phyloP scores from a whole-genome alignment of 2,329 filamentous ascomycete genomes.

The Fusarium lyarnte region DNA sequence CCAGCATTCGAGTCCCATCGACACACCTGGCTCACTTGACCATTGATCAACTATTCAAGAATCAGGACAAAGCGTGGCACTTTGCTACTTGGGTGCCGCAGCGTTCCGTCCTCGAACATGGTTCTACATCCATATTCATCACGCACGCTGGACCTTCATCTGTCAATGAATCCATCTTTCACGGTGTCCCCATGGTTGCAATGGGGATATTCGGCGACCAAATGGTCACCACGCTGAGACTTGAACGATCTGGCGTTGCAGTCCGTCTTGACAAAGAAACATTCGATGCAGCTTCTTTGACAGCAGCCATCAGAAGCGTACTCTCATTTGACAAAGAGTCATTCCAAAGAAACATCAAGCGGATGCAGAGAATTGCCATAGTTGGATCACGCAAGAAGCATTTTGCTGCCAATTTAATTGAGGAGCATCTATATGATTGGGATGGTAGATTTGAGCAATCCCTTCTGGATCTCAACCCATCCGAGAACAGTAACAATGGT shows the following conservation, averaged over 20 bases:
- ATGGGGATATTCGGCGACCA: conserved; percentile 4
- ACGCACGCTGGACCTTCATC: not conserved
- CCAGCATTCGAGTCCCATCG: not conserved
- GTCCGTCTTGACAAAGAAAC: not conserved
- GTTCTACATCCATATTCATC: not conserved
- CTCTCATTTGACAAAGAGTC: not conserved
- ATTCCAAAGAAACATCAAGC: not conserved
- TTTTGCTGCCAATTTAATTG: not conserved
- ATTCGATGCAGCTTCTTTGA: not conserved
- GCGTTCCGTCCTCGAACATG: not conserved
- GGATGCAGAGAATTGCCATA: not conserved
- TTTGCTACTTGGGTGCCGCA: not conserved
- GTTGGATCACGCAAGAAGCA: not conserved
- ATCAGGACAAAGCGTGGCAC: not conserved
- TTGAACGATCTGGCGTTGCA: not conserved
- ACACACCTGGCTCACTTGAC: not conserved
- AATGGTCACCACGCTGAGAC: not conserved
- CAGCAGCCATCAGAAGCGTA: not conserved
- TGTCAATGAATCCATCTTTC: conserved; percentile 2
- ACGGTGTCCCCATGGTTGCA: not conserved
- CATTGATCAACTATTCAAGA: not conserved
- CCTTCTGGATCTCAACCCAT: not conserved
- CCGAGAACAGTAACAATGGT: rapidly evolving
- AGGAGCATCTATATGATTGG: conserved; percentile 2
- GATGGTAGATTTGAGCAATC: not conserved